Conservation (phyloP, 2,329 filamentous ascomycete species). For the Coniochaeta prunicola region DNA sequence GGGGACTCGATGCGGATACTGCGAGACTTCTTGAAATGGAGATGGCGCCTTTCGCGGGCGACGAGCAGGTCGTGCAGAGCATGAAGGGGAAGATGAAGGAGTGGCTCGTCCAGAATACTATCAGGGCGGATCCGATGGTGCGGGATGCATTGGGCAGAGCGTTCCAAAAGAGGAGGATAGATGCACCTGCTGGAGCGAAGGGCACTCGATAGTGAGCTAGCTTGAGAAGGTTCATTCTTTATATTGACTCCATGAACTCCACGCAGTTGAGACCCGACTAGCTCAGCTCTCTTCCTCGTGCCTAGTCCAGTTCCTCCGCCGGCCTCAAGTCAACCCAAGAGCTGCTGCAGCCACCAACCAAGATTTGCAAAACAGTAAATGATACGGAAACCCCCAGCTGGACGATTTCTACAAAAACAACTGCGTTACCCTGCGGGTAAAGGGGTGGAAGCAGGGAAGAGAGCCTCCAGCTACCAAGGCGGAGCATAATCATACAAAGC, state of each 20-base stretch:
- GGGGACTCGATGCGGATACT: slow-evolving; percentile 61
- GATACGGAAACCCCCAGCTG: neutral
- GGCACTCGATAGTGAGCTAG: slow-evolving; percentile 32
- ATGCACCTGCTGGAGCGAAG: slow-evolving; percentile 55
- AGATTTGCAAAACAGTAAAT: neutral
- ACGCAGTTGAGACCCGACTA: neutral
- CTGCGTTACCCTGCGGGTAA: neutral
- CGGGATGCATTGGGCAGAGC: slow-evolving; percentile 67
- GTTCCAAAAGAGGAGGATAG: slow-evolving; percentile 53
- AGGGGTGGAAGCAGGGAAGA: neutral
- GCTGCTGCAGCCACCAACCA: neutral
- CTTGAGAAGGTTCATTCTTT: neutral
- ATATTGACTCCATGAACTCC: neutral
- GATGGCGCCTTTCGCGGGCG: slow-evolving; percentile 72
- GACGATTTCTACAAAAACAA: neutral
- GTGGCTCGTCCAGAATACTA: slow-evolving; percentile 82
- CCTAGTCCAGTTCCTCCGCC: neutral
- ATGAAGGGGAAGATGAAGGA: slow-evolving; percentile 70
- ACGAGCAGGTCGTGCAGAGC: slow-evolving; percentile 54
- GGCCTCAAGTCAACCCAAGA: neutral
- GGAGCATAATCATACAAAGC: neutral
- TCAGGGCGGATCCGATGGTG: slow-evolving; percentile 73
- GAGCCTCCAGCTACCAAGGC: neutral
- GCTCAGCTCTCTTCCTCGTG: neutral
- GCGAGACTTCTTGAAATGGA: slow-evolving; percentile 67